Evolutionary conservation across 2,329 filamentous ascomycete genomes (phyloP).

Genomic region (Plenodomus biglobosus): DNA sequence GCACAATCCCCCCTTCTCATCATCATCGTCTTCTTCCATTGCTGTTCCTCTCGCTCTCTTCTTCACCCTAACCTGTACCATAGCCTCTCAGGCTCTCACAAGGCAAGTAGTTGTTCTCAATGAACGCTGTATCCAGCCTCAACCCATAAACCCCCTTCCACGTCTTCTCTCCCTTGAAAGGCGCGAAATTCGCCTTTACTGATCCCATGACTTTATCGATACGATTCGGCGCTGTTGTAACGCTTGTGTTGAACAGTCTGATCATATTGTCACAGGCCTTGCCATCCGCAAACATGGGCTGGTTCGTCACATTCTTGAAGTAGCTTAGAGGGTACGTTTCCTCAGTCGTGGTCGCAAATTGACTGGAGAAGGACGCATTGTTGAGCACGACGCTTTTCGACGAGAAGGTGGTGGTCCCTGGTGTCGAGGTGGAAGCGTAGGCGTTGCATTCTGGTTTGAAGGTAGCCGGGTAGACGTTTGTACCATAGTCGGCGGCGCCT

Average conservation of each 20-base stretch:
- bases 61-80: conserved; percentile 1
- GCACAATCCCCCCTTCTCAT: no score
- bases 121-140: conserved; percentile 44
- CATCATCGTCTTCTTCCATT: not conserved
- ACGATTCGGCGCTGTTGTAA: conserved; percentile 38
- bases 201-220: conserved; percentile 41
- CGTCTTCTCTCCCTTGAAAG: conserved; percentile 32
- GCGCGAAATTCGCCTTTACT: conserved; percentile 31
- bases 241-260: conserved; percentile 50
- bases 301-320: conserved; percentile 57
- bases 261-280: conserved; percentile 50
- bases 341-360: conserved; percentile 12
- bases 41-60: not conserved
- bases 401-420: conserved; percentile 26
- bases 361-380: conserved; percentile 22
- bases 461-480: conserved; percentile 44
- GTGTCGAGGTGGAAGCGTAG: conserved; percentile 40
- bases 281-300: conserved; percentile 52
- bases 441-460: conserved; percentile 56
- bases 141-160: conserved; percentile 40
- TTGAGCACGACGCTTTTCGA: conserved; percentile 16
- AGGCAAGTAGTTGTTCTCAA: conserved; percentile 45
- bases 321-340: conserved; percentile 47
- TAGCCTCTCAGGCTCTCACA: conserved; percentile 40
- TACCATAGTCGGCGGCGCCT: conserved; percentile 53